Conservation (phyloP, 768 basidiomycete genomes). For the Scleroderma bovista region DNA sequence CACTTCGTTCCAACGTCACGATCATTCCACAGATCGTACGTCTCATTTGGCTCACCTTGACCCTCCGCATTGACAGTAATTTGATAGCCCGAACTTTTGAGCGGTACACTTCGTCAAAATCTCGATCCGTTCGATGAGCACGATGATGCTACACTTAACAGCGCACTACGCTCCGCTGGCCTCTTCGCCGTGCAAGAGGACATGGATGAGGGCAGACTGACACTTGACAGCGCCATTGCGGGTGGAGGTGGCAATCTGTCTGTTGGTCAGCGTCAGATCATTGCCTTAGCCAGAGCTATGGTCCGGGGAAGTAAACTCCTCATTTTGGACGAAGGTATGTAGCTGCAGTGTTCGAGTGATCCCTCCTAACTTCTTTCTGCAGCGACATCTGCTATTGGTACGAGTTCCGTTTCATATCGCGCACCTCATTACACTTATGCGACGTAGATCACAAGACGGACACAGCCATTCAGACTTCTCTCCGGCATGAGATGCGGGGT, state of each 20-base stretch:
- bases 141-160: constrained; percentile 48
- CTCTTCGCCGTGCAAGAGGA: constrained; percentile 37
- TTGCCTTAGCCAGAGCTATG: constrained; percentile 57
- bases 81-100: constrained; percentile 42
- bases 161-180: constrained; percentile 47
- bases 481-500: constrained; percentile 40
- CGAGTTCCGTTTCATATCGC: background rate
- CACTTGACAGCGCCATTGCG: constrained; percentile 40
- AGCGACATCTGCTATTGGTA: constrained; percentile 45
- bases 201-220: constrained; percentile 32
- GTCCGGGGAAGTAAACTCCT: constrained; percentile 52
- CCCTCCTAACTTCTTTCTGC: background rate
- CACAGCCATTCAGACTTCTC: constrained; percentile 48
- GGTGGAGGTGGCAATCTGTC: constrained; percentile 43
- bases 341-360: background rate
- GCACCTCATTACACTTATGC: no score
- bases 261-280: constrained; percentile 56
- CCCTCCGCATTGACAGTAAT: background rate
- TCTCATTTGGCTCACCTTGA: background rate
- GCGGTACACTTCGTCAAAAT: constrained; percentile 52
- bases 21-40: constrained; percentile 55
- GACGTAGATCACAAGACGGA: constrained; percentile 51
- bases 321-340: constrained; percentile 50
- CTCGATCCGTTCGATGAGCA: constrained; percentile 54
- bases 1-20: constrained; percentile 47